Base-by-base conservation (phyloP, 1,139 yeast genomes). In the Geotrichum carabidarum region DNA sequence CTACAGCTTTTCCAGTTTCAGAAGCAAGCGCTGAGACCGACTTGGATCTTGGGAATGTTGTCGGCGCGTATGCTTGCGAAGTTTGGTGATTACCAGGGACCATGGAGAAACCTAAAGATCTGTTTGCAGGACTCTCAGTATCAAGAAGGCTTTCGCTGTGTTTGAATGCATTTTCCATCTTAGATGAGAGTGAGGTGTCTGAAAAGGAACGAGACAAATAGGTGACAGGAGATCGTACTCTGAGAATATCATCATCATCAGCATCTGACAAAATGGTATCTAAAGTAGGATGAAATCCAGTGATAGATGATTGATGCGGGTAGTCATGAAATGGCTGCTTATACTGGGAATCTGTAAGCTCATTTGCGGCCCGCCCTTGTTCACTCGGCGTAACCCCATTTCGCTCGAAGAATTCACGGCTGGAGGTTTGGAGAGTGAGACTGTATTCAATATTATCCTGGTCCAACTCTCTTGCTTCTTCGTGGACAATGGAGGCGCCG, bases 401-500 rank as follows among this genome's bases (percentile, higher is more conserved):
- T 22, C 65, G 55, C 43, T 61, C 64, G 15, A 62, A 52, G 41
- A 53, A 60, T 12, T 52, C 49, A 30, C 62, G 58, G 1, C 55
- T 48, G 12, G 58, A 53, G 34, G 55, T 60, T 49, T 63, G 63
- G 44, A 63, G 62, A 5, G 58, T 59, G 30, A 63, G 56, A 35
- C 54, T 59, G 44, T 61, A 61, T 37, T 53, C 55, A 14, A 58
- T 51, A 9, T 53, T 59, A 12, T 51, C 44, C 1, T 52, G 50
- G 12, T 44, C 49, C 8, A 50, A 27, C 27, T 57, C 42, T 32
- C 48, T 48, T 5, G 54, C 27, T 35, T 62, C 62, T 45, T 59
- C 62, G 35, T 58, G 57, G 11, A 63, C 38, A 12, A 63, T 57
- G 6, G 58, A 53, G 7, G 66, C 64, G 12, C 63, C 65, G 4